phyloP scores from a whole-genome alignment of 164 flowering plant genomes.

The Stephania japonica region DNA sequence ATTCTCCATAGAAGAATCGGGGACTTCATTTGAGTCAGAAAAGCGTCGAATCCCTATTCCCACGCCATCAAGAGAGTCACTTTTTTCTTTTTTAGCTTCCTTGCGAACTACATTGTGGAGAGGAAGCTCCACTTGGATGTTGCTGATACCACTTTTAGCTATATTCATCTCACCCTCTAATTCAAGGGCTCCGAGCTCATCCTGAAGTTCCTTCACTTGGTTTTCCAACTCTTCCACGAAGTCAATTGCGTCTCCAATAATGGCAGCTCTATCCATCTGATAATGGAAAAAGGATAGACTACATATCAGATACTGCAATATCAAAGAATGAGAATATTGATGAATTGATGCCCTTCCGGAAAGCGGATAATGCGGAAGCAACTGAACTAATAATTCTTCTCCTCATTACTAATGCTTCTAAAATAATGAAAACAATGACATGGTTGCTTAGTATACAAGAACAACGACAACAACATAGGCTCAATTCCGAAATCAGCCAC shows the following conservation, averaged over 20 bases:
- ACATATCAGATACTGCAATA: neutral
- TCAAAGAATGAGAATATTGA: neutral
- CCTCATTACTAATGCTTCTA: too few species aligned
- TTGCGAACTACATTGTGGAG: neutral
- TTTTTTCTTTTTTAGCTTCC: neutral
- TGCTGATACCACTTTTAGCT: conserved; percentile 1
- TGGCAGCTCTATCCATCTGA: conserved; percentile 20
- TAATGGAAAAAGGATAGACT: neutral
- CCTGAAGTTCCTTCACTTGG: conserved; percentile 16
- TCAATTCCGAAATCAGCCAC: too few species aligned
- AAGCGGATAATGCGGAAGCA: neutral
- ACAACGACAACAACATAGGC: too few species aligned
- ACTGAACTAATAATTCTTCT: neutral
- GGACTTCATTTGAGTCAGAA: neutral
- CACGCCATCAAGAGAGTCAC: neutral
- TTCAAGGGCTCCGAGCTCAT: conserved; percentile 35
- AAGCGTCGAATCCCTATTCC: neutral
- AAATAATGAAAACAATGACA: too few species aligned
- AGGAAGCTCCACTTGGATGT: conserved; percentile 2
- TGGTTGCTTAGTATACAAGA: too few species aligned
- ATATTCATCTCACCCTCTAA: conserved; percentile 18
- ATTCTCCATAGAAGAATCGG: neutral
- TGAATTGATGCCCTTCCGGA: neutral
- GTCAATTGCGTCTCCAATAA: conserved; percentile 16
- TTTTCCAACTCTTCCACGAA: conserved; percentile 16